Evolutionary conservation across 2,329 filamentous ascomycete species (phyloP).

Genomic region (Proliferodiscus dingleyae): DNA sequence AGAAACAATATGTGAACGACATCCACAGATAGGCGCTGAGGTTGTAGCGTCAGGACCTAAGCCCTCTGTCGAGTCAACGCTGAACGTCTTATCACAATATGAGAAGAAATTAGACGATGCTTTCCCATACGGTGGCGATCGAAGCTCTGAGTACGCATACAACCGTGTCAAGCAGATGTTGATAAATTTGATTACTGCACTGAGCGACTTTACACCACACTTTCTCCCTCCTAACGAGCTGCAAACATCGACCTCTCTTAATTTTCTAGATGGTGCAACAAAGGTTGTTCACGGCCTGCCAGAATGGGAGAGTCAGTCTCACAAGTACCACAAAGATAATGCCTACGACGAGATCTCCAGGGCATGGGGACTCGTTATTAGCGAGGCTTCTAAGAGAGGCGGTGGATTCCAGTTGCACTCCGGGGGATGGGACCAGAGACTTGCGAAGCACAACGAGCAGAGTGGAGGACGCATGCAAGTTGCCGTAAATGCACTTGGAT

Average conservation of each 20-base stretch:
- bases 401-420: slow-evolving; percentile 87
- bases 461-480: slow-evolving; percentile 76
- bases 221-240: slow-evolving; percentile 88
- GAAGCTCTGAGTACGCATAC: slow-evolving; percentile 88
- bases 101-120: slow-evolving; percentile 71
- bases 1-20: slow-evolving; percentile 85
- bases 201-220: slow-evolving; percentile 91
- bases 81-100: slow-evolving; percentile 78
- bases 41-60: slow-evolving; percentile 78
- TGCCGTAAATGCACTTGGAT: slow-evolving; percentile 72
- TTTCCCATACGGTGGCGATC: slow-evolving; percentile 79
- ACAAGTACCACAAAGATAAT: slow-evolving; percentile 89
- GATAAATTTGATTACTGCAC: slow-evolving; percentile 75
- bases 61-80: slow-evolving; percentile 75
- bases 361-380: slow-evolving; percentile 88
- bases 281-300: slow-evolving; percentile 85
- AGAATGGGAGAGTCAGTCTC: slow-evolving; percentile 81
- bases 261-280: slow-evolving; percentile 85
- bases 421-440: slow-evolving; percentile 85
- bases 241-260: slow-evolving; percentile 76
- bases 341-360: slow-evolving; percentile 94
- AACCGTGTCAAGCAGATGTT: slow-evolving; percentile 84
- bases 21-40: slow-evolving; percentile 80
- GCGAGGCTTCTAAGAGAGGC: slow-evolving; percentile 84
- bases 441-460: slow-evolving; percentile 82